Base-by-base conservation (phyloP, 768 basidiomycete genomes). In the Chalciporus piperatus region DNA sequence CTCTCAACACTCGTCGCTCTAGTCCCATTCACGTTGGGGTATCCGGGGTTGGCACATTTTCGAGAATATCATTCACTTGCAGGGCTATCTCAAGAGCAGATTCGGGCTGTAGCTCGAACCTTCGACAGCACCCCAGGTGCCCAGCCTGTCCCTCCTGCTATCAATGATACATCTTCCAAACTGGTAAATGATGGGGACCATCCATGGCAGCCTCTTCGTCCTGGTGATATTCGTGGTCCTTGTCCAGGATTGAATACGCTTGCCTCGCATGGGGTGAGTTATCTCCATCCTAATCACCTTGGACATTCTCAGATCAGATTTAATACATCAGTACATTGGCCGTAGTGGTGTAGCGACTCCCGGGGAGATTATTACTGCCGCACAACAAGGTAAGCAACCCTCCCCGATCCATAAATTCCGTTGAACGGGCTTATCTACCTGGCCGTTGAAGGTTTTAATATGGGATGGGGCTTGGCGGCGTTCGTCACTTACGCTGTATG, bases 151-250 rank as follows among this genome's bases (percentile, higher is more conserved):
- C 63, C 63, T 2, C 58, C 51, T 39, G 22, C 63, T 12, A 46
- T 64, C 46, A 63, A 60, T 2, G 58, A 64, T 19, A 64, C 63
- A 1, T 60, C 63, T 5, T 37, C 63, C 22, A 65, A 64, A 45
- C 13, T 60, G 38, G 63, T 66, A 4, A 27, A 58, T 33, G 63
- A 63, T 14, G 37, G 14, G 1, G 44, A 25, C 9, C 63, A 65
- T n/a, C 60, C 63, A 16, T 66, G 44, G 25, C 1, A 22, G 2
- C 50, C 51, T 3, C 49, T 47, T 22, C 41, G 0, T 28, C 60
- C 63, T 6, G 55, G 59, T 22, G 63, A 65, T 20, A 57, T 66
- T 23, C 63, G 63, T 47, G 63, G 63, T 6, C 64, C 63, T 5
- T 64, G 55, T 37, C 60, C 63, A 0, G 63, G 60, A 47, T 35